These are phyloP conservation scores for Penicillium italicum DNA, from an alignment of 2,329 filamentous ascomycete genomes.

Conservation along the genomic window DNA sequence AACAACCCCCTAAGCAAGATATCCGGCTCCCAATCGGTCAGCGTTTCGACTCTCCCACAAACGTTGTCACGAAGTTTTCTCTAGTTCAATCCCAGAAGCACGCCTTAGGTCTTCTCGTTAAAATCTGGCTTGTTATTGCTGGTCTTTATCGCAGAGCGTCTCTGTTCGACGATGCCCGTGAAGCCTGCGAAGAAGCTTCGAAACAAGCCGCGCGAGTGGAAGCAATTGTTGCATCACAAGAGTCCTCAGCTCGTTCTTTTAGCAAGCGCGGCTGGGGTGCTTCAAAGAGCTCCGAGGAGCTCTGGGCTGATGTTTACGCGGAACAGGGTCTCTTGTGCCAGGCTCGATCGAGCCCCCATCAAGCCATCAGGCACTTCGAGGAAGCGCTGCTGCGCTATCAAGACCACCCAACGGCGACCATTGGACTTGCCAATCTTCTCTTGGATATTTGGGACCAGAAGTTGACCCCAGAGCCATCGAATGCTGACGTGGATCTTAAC, in stretches of 20 bases:
- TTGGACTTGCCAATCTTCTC: conserved; percentile 79
- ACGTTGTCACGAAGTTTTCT: conserved; percentile 49
- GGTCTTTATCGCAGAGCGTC: conserved; percentile 80
- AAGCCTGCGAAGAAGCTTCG: conserved; percentile 75
- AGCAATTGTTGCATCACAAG: conserved; percentile 59
- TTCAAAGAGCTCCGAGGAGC: conserved; percentile 74
- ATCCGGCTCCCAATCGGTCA: conserved; percentile 36
- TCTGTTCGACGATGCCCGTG: conserved; percentile 74
- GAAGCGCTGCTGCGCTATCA: conserved; percentile 73
- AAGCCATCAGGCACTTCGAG: conserved; percentile 76
- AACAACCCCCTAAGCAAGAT: conserved; percentile 46
- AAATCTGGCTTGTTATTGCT: conserved; percentile 86
- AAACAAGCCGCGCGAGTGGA: conserved; percentile 72
- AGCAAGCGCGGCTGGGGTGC: conserved; percentile 70
- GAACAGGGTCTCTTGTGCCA: conserved; percentile 69
- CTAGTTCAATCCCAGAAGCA: conserved; percentile 53
- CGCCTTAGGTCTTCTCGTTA: conserved; percentile 60
- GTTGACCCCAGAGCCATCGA: conserved; percentile 34
- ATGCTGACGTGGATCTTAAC: conserved; percentile 29
- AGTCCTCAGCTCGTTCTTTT: conserved; percentile 60
- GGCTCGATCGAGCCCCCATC: conserved; percentile 60
- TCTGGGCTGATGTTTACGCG: conserved; percentile 78
- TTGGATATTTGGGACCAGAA: conserved; percentile 73
- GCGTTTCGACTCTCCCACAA: conserved; percentile 40
- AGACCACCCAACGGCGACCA: conserved; percentile 74